A percentile compares a stretch with the other conserved stretches of the same genome.
phyloP scores from a whole-genome alignment of 2,329 filamentous ascomycete genomes.

The Trichoderma pleuroti region DNA sequence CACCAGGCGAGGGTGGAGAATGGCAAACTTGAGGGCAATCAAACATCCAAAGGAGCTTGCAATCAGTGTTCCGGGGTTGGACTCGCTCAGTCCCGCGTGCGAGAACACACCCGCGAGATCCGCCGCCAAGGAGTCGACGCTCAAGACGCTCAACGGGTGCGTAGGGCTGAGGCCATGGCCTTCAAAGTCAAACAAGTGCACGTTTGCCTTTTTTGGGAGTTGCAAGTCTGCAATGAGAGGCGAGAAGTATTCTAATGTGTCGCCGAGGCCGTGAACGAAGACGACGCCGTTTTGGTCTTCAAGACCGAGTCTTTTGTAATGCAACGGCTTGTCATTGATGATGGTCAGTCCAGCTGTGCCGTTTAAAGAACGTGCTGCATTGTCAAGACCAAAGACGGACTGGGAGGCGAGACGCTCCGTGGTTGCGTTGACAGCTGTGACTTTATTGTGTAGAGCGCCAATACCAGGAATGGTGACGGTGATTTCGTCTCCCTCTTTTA shows the following conservation, averaged over 20 bases:
- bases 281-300: neutral
- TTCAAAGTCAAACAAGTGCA: slow-evolving; percentile 13
- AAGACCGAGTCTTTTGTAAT: neutral
- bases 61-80: neutral
- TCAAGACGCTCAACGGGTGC: slow-evolving; percentile 7
- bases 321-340: neutral
- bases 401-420: neutral
- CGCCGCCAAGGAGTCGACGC: neutral
- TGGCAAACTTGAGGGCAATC: neutral
- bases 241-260: neutral
- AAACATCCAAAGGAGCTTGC: neutral
- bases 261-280: slow-evolving; percentile 1
- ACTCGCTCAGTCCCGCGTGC: neutral
- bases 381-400: neutral
- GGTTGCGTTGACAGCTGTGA: neutral
- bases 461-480: neutral
- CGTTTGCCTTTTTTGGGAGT: neutral
- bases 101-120: neutral
- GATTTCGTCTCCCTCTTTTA: neutral
- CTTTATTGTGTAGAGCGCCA: neutral
- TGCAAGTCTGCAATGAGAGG: neutral
- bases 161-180: slow-evolving; percentile 11
- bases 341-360: neutral
- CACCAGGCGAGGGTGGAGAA: neutral
- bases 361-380: neutral